phyloP scores from a whole-genome alignment of 1,284 basidiomycete genomes.

The Austroboletus olivaceoglutinosus region DNA sequence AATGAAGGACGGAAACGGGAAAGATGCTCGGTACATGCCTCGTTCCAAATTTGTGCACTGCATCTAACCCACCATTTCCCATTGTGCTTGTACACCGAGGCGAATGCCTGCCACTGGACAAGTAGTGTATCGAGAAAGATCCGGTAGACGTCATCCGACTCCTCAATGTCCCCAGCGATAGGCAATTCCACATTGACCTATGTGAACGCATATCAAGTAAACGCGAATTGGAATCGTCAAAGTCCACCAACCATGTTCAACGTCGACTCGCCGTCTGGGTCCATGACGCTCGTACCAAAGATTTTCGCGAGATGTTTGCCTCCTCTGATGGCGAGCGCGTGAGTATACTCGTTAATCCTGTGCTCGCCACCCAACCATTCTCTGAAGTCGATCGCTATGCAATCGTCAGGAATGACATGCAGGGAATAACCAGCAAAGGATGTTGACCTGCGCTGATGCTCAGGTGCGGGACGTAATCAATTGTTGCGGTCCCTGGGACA shows the following conservation, averaged over 20 bases:
- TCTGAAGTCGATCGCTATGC: slow-evolving; percentile 72
- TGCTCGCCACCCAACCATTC: slow-evolving; percentile 81
- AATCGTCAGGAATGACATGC: slow-evolving; percentile 24
- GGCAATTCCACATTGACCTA: slow-evolving; percentile 57
- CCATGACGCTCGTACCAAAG: slow-evolving; percentile 65
- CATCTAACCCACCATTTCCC: slow-evolving; percentile 70
- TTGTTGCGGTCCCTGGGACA: slow-evolving; percentile 67
- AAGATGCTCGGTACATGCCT: slow-evolving; percentile 45
- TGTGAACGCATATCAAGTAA: background rate
- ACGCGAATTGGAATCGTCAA: background rate
- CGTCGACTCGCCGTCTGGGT: slow-evolving; percentile 62
- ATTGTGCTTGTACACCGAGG: slow-evolving; percentile 49
- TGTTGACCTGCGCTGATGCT: slow-evolving; percentile 53
- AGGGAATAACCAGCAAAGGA: background rate
- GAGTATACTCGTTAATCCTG: slow-evolving; percentile 75
- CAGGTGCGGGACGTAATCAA: slow-evolving; percentile 56
- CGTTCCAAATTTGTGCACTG: slow-evolving; percentile 72
- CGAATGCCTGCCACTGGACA: slow-evolving; percentile 39
- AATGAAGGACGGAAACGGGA: background rate
- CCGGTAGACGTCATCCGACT: slow-evolving; percentile 31
- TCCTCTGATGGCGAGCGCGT: slow-evolving; percentile 71
- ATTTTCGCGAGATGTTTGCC: slow-evolving; percentile 64
- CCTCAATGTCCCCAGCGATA: slow-evolving; percentile 39
- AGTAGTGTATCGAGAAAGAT: slow-evolving; percentile 41
- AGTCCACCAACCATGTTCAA: slow-evolving; percentile 63